Percentiles rank a stretch among this genome's conserved stretches.
These are phyloP conservation scores for Phytophthora podocarpi DNA, from an alignment of 352 stramenopile species.

Conservation along the genomic window DNA sequence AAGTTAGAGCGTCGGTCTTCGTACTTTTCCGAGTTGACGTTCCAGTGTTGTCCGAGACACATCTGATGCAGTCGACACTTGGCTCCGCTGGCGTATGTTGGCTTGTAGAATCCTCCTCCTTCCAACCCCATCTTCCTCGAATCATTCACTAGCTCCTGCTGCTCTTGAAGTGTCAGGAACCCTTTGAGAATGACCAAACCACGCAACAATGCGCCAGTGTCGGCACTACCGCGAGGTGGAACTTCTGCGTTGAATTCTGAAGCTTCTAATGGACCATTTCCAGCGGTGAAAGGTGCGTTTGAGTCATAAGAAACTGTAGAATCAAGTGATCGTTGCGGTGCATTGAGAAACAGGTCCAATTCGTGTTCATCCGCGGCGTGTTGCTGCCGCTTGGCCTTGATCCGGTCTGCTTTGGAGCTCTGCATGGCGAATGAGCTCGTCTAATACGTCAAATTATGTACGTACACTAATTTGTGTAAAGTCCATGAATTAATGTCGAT, in stretches of 20 bases:
- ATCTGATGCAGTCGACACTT: conserved; percentile 80
- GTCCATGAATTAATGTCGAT: too few species aligned
- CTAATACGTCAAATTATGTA: background rate
- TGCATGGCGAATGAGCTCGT: conserved; percentile 12
- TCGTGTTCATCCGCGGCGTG: conserved; percentile 66
- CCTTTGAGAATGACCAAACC: conserved; percentile 69
- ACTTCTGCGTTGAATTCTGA: conserved; percentile 9
- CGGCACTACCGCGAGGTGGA: conserved; percentile 18
- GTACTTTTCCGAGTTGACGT: conserved; percentile 75
- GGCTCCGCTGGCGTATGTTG: conserved; percentile 70
- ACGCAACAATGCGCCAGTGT: conserved; percentile 44
- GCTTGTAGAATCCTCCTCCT: conserved; percentile 64
- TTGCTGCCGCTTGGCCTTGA: conserved; percentile 45
- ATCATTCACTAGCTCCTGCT: conserved; percentile 65
- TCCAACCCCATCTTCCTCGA: conserved; percentile 48
- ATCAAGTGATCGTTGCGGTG: background rate
- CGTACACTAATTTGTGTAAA: conserved; percentile 6
- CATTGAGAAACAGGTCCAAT: conserved; percentile 63
- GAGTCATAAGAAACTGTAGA: background rate
- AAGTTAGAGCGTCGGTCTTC: conserved; percentile 60
- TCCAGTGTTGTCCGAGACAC: conserved; percentile 75
- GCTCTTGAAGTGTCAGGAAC: conserved; percentile 53
- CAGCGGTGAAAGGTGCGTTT: conserved; percentile 9
- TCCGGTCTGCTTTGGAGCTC: conserved; percentile 54
- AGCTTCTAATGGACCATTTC: conserved; percentile 2